A percentile compares a stretch with the other conserved stretches of the same genome.
Evolutionary conservation across 495 filamentous ascomycete genomes (phyloP).

Genomic region (Penicillium robsamsonii): DNA sequence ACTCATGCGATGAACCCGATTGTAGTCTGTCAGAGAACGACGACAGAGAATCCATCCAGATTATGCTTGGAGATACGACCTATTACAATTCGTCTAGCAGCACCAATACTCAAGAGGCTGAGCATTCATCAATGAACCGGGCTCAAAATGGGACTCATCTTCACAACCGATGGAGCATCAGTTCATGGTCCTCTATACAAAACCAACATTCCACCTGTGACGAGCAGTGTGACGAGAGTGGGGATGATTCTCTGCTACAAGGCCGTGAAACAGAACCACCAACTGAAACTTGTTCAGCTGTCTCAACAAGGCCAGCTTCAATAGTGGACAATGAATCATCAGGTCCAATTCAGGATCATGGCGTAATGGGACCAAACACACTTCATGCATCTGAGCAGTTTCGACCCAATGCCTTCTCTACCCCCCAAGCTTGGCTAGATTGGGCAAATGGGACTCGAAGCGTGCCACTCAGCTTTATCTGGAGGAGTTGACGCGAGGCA

Average conservation of each 20-base stretch:
- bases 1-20: conserved; percentile 52
- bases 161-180: conserved; percentile 49
- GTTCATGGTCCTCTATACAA: conserved; percentile 51
- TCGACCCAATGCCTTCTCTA: conserved; percentile 20
- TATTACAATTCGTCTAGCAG: conserved; percentile 35
- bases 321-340: conserved; percentile 19
- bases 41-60: conserved; percentile 59
- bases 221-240: conserved; percentile 37
- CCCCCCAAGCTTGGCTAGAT: conserved; percentile 47
- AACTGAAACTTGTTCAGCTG: conserved; percentile 36
- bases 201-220: conserved; percentile 42
- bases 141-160: conserved; percentile 20
- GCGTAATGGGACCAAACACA: conserved; percentile 20
- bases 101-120: conserved; percentile 32
- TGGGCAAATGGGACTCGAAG: conserved; percentile 54
- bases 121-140: conserved; percentile 22
- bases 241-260: conserved; percentile 26
- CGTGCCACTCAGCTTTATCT: conserved; percentile 54
- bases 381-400: conserved; percentile 11
- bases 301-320: conserved; percentile 33
- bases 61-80: conserved; percentile 53
- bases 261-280: conserved; percentile 27
- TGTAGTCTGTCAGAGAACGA: conserved; percentile 52
- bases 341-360: conserved; percentile 22
- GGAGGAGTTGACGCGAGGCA: conserved; percentile 46